Conservation (phyloP, 352 stramenopile genomes). For the Achlya hypogyna region DNA sequence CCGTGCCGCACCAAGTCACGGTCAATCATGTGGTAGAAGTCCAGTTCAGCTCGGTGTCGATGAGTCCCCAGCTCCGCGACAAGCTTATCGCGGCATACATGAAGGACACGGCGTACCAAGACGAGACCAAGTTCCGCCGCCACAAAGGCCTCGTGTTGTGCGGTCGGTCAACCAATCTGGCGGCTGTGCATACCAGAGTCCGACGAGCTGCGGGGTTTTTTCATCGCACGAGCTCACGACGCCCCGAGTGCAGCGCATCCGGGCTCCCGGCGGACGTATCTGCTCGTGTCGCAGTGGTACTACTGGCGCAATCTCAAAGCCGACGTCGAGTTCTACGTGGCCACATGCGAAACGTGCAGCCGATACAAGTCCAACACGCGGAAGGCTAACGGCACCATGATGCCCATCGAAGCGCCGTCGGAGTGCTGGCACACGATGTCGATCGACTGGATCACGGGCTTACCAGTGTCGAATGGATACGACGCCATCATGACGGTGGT, state of each 20-base stretch:
- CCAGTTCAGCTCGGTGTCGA: no score
- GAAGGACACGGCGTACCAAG: no score
- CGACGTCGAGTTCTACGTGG: slow-evolving; percentile 20
- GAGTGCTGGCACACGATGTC: slow-evolving; percentile 26
- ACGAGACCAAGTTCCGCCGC: not conserved
- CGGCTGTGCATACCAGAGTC: not conserved
- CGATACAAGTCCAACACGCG: slow-evolving; percentile 24
- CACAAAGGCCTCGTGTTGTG: not conserved
- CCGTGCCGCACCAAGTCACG: no score
- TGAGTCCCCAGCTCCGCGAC: no score
- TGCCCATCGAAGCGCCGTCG: slow-evolving; percentile 20
- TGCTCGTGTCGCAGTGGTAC: not conserved
- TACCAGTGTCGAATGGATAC: slow-evolving; percentile 22
- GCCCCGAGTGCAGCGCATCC: not conserved
- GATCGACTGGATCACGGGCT: slow-evolving; percentile 26
- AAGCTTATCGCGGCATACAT: no score
- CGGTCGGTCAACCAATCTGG: slow-evolving; percentile 8
- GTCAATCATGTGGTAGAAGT: no score
- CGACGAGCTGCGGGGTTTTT: not conserved
- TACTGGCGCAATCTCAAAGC: slow-evolving; percentile 12
- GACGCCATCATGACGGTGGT: slow-evolving; percentile 23
- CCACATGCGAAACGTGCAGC: slow-evolving; percentile 25
- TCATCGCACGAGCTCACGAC: slow-evolving; percentile 2
- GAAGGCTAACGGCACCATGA: slow-evolving; percentile 23
- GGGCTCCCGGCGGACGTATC: not conserved